phyloP scores from a whole-genome alignment of 225 moss, liverwort and hornwort species.

The Takakia lepidozioides region DNA sequence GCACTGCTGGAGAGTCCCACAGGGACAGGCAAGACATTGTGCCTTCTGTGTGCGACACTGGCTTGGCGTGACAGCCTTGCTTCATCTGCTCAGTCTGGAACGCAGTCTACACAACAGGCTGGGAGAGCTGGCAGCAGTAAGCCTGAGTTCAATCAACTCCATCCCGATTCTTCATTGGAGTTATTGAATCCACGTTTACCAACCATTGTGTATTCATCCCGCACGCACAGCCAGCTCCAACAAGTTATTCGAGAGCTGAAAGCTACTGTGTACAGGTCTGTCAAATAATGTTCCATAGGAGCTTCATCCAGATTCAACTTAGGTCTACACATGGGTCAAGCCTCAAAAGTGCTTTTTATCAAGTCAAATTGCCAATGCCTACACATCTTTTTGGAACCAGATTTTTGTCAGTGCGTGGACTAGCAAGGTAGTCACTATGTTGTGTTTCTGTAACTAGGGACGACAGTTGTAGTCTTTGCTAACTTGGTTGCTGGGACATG shows the following conservation, averaged over 20 bases:
- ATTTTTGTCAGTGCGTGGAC: too few relatives aligned
- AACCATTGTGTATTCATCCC: constrained; percentile 86
- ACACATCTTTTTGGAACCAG: too few relatives aligned
- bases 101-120: constrained; percentile 19
- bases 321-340: not conserved
- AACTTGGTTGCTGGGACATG: too few relatives aligned
- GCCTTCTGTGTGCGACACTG: constrained; percentile 92
- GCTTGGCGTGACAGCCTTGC: constrained; percentile 85
- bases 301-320: not conserved
- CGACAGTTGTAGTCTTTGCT: too few relatives aligned
- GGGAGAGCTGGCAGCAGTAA: constrained; percentile 9
- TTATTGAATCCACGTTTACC: constrained; percentile 39
- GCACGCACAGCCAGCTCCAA: constrained; percentile 96
- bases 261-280: constrained; percentile 78
- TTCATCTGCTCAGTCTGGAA: constrained; percentile 20
- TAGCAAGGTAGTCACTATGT: too few relatives aligned
- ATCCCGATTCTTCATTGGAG: constrained; percentile 27
- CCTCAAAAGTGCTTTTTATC: too few relatives aligned
- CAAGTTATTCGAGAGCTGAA: constrained; percentile 97
- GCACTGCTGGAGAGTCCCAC: constrained; percentile 97
- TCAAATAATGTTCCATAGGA: constrained; percentile 2
- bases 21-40: constrained; percentile 93
- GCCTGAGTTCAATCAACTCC: constrained; percentile 24
- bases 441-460: too few relatives aligned
- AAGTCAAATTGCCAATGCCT: too few relatives aligned